Evolutionary conservation across 1,284 basidiomycete species (phyloP), one percentile per base, ranked within the genome.

Genomic region (Grifola frondosa): DNA sequence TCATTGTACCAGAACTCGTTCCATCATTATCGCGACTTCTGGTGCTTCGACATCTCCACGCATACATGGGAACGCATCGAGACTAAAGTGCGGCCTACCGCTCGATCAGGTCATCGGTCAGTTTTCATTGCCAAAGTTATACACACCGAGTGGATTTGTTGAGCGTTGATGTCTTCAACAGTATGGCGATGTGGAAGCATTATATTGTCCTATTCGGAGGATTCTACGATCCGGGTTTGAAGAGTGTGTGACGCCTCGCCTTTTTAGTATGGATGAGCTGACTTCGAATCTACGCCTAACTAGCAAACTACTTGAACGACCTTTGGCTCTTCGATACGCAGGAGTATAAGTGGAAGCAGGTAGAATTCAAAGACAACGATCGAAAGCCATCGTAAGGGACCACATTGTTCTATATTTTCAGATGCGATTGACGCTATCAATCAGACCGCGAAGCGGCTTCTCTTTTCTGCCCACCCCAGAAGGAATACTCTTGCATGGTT

Each of bases 21-120:
- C 64, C 90, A 95, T 53, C 92, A 96, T 59, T 97, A 94, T 60
- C 80, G 89, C 30, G 91, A 95, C 56, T 83, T 94, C 58, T 90
- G 87, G 87, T 76, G 75, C 34, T 91, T 91, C 53, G 85, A 90
- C 52, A 78, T 91, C 24, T 50, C 71, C 3, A 81, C 79, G 0
- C 88, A 92, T 57, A 68, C 77, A 0, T 97, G 94, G 94, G 91
- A 97, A 48, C 74, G 90, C 15, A 89, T 96, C 44, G 93, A 97
- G 17, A 77, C 91, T 7, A 95, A 92, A 60, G 66, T 87, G 13
- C 75, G 81, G 13, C 93, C 93, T 0, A 84, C 77, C 31, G 89
- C 91, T 3, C 74, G 94, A 21, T 91, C 87, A 12, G 94, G 94
- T 1, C 91, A 91, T 65, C 73, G 90, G 80, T 87, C 46, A 43